phyloP scores from a whole-genome alignment of 371 early-diverging fungal species.

The Mortierella sp. region DNA sequence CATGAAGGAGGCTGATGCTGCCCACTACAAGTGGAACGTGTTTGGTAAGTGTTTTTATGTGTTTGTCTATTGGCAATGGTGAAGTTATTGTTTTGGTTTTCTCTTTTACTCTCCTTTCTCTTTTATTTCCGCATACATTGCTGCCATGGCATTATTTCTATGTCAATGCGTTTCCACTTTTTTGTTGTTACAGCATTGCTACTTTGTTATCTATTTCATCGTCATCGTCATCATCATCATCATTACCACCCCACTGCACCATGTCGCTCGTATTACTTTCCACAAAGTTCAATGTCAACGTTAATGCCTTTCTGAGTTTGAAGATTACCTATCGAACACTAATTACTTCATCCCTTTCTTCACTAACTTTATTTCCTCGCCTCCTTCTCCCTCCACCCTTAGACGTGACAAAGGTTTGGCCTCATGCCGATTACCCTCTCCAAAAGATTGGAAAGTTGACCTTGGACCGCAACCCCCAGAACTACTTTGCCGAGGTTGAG shows the following conservation, averaged over 20 bases:
- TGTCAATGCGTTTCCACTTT: background rate
- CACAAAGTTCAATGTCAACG: background rate
- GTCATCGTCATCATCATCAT: background rate
- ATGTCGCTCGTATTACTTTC: background rate
- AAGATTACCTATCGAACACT: background rate
- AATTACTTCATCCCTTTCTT: background rate
- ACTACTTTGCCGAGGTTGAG: slow-evolving; percentile 89
- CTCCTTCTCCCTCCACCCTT: background rate
- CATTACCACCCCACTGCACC: background rate
- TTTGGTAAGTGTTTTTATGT: slow-evolving; percentile 36
- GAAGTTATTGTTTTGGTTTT: background rate
- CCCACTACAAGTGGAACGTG: slow-evolving; percentile 69
- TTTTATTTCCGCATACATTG: background rate
- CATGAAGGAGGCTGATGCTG: slow-evolving; percentile 68
- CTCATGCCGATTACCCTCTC: slow-evolving; percentile 74
- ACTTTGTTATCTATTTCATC: too few relatives aligned
- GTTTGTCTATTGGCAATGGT: background rate
- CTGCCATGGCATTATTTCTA: too few relatives aligned
- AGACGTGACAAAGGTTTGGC: slow-evolving; percentile 78
- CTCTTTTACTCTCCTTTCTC: background rate
- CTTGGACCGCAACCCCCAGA: slow-evolving; percentile 82
- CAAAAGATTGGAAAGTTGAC: slow-evolving; percentile 79
- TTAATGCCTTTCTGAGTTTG: background rate
- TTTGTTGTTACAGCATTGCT: background rate
- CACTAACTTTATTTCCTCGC: background rate